A percentile compares a stretch with the other conserved stretches of the same genome.
Conservation (phyloP, 805 yeast species). For the Lipomyces japonicus region DNA sequence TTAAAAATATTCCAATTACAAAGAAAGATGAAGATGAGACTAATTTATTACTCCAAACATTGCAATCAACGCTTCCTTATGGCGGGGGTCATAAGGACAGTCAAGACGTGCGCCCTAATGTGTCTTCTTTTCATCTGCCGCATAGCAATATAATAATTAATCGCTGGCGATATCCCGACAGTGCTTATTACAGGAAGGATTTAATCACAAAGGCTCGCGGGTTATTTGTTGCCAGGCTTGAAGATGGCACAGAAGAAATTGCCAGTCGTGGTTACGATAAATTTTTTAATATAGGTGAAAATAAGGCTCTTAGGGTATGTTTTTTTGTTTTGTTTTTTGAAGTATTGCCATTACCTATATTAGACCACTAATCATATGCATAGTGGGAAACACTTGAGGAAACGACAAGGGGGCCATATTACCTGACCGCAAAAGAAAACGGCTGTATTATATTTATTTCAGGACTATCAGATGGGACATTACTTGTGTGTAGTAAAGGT, state of each 20-base stretch:
- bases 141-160: constrained; percentile 4
- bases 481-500: constrained; percentile 87
- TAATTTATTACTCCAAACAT: no score
- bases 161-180: constrained; percentile 84
- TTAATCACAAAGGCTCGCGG: constrained; percentile 22
- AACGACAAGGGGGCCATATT: constrained; percentile 70
- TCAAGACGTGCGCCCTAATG: no score
- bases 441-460: constrained; percentile 88
- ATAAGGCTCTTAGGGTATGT: constrained; percentile 44
- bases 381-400: constrained; percentile 44
- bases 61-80: no score
- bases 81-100: no score
- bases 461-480: constrained; percentile 68
- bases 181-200: constrained; percentile 54
- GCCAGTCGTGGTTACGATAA: constrained; percentile 89
- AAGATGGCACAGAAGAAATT: constrained; percentile 40
- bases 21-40: no score
- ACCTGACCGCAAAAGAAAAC: constrained; percentile 79
- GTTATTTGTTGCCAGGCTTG: constrained; percentile 37
- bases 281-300: constrained; percentile 80
- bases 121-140: constrained; percentile 12
- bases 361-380: not conserved
- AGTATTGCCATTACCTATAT: not conserved
- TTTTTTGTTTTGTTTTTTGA: not conserved
- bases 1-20: no score